A percentile compares a stretch with the other conserved stretches of the same genome.
Conservation (phyloP, 768 basidiomycete species). For the Crepidotus variabilis region DNA sequence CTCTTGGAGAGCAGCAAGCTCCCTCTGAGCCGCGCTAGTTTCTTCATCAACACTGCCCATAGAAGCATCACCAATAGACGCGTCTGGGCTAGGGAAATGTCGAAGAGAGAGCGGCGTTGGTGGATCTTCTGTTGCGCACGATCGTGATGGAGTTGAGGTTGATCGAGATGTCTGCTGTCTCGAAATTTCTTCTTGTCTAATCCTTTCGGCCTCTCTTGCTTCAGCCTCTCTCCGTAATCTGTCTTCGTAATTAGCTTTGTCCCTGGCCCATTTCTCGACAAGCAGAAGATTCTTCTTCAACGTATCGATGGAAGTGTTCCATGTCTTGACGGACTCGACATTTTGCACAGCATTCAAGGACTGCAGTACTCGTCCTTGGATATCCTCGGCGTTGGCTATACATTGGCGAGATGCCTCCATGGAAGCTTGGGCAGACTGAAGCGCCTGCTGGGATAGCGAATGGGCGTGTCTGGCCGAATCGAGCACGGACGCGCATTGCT, state of each 20-base stretch:
- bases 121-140: background rate
- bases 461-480: conserved; percentile 23
- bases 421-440: conserved; percentile 23
- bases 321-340: conserved; percentile 2
- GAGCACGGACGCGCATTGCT: conserved; percentile 18
- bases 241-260: background rate
- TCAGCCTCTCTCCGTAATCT: background rate
- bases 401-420: conserved; percentile 23
- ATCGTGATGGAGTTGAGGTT: background rate
- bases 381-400: conserved; percentile 19
- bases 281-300: conserved; percentile 6
- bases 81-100: background rate
- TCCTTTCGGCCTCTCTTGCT: background rate
- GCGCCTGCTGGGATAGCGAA: conserved; percentile 26
- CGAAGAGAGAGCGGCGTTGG: background rate
- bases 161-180: background rate
- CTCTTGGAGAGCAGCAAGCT: conserved; percentile 2
- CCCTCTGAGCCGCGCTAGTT: conserved; percentile 4
- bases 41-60: background rate
- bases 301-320: conserved; percentile 4
- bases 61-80: background rate
- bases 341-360: conserved; percentile 20
- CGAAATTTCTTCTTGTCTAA: background rate
- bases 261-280: background rate
- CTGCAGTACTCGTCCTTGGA: conserved; percentile 18